phyloP scores from a whole-genome alignment of 2,329 filamentous ascomycete genomes.

The Thermochaetoides dissita region DNA sequence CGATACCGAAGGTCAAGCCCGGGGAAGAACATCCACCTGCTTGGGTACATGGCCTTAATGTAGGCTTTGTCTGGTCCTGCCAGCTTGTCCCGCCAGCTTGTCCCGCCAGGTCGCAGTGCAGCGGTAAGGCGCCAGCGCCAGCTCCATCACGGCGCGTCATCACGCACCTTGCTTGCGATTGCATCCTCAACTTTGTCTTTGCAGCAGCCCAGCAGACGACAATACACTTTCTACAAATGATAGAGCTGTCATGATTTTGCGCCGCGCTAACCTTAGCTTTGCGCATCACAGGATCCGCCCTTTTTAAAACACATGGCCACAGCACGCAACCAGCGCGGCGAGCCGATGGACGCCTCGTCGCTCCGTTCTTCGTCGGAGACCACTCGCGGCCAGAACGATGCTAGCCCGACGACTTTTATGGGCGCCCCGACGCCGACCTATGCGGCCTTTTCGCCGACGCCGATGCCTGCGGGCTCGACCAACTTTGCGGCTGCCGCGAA shows the following conservation, averaged over 20 bases:
- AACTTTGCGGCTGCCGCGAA: conserved; percentile 45
- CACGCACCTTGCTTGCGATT: too few relatives aligned
- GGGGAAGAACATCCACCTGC: too few relatives aligned
- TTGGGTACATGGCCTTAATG: too few relatives aligned
- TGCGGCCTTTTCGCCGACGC: conserved; percentile 79
- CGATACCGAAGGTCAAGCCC: too few relatives aligned
- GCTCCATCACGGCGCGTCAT: too few relatives aligned
- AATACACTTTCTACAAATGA: not conserved
- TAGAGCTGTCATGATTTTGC: too few relatives aligned
- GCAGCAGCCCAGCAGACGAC: too few relatives aligned
- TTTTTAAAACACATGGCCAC: conserved; percentile 41
- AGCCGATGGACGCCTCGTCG: conserved; percentile 16
- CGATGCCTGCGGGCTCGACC: conserved; percentile 48
- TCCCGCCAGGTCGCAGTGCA: too few relatives aligned
- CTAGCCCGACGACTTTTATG: conserved; percentile 21
- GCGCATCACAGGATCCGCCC: conserved; percentile 28
- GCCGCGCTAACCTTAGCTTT: not conserved
- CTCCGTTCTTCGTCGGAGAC: conserved; percentile 13
- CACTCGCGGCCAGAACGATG: conserved; percentile 19
- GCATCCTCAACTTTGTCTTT: too few relatives aligned
- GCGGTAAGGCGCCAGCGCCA: too few relatives aligned
- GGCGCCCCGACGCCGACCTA: conserved; percentile 52
- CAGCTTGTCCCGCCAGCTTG: too few relatives aligned
- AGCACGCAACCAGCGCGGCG: conserved; percentile 27
- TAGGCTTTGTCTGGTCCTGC: too few relatives aligned